Base-by-base conservation (phyloP, 495 filamentous ascomycete species). In the Penicillium taxi region DNA sequence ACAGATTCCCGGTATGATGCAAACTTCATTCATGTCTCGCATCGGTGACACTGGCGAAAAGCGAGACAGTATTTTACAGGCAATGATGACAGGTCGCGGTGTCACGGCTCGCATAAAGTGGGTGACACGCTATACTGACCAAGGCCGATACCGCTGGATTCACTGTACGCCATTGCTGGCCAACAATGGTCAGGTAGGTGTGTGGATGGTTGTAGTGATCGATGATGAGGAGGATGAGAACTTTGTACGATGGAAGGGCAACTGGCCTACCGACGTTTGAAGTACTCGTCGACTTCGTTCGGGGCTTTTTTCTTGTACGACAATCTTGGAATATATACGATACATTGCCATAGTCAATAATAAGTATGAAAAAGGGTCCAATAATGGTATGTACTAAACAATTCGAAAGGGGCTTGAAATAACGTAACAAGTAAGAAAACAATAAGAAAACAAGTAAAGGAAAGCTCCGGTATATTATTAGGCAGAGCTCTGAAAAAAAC, bases 81-180 rank as follows among this genome's bases (percentile, higher is more conserved):
- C 78, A 1, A 63, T 82, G 27, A 63, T 62, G 27, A 60, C 63
- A 17, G 78, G 77, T 2, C 66, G 74, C 18, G 74, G 75, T 47
- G 77, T 82, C 24, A 82, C 78, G 2, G 78, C 77, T 0, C 75
- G 78, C 16, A 69, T 81, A 29, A 70, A 72, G 25, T 82, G 78
- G 78, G 49, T 72, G 17, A 59, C 67, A 5, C 50, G 59, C 22
- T 52, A 50, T 9, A 65, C 50, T 19, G 47, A 61, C 7, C 60
- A 72, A 24, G 72, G 69, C 1, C 60, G 69, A 9, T 56, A 59
- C 26, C 65, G 73, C 35, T 79, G 71, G 73, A 73, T 78, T 5
- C 74, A 77, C 45, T 80, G 75, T 42, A 79, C 75, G 15, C 76
- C 76, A 0, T 47, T 81, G 9, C 31, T 77, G 5, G 75, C 74